Evolutionary conservation across 495 filamentous ascomycete genomes (phyloP).

Genomic region (Penicillium simplicissimum): DNA sequence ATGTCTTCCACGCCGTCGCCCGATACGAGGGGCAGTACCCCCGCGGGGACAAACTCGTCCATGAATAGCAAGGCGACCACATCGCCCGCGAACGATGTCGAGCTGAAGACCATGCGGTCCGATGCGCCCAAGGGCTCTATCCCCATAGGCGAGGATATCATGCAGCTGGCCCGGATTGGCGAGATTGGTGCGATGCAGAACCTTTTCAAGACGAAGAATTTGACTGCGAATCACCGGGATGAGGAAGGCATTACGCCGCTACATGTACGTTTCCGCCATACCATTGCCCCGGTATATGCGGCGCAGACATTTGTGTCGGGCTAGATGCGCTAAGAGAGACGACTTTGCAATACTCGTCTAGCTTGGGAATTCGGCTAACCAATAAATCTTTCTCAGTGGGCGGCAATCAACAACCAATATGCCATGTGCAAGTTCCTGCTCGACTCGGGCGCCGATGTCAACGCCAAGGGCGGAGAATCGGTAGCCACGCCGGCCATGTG

Average conservation of each 20-base stretch:
- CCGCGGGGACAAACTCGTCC: slow-evolving; percentile 27
- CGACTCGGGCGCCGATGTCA: slow-evolving; percentile 85
- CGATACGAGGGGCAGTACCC: slow-evolving; percentile 30
- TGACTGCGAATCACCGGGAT: slow-evolving; percentile 76
- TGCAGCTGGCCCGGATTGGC: slow-evolving; percentile 90
- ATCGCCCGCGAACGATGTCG: slow-evolving; percentile 64
- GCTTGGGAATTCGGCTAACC: not conserved
- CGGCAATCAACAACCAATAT: slow-evolving; percentile 98
- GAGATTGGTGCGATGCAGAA: slow-evolving; percentile 85
- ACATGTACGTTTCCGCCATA: slow-evolving; percentile 64
- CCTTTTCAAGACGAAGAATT: slow-evolving; percentile 80
- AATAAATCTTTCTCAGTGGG: slow-evolving; percentile 66
- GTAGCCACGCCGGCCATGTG: slow-evolving; percentile 92
- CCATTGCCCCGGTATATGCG: not conserved
- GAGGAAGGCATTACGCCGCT: slow-evolving; percentile 92
- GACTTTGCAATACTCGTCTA: not conserved
- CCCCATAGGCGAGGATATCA: slow-evolving; percentile 79
- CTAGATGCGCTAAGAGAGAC: not conserved
- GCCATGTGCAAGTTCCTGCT: slow-evolving; percentile 94
- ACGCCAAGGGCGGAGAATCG: slow-evolving; percentile 92
- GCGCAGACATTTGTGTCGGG: not conserved
- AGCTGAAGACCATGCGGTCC: slow-evolving; percentile 65
- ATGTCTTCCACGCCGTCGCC: slow-evolving; percentile 37
- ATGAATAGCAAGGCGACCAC: slow-evolving; percentile 57
- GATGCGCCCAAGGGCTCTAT: slow-evolving; percentile 45